Conservation (phyloP, 225 moss, liverwort and hornwort species). For the Lunularia cruciata region DNA sequence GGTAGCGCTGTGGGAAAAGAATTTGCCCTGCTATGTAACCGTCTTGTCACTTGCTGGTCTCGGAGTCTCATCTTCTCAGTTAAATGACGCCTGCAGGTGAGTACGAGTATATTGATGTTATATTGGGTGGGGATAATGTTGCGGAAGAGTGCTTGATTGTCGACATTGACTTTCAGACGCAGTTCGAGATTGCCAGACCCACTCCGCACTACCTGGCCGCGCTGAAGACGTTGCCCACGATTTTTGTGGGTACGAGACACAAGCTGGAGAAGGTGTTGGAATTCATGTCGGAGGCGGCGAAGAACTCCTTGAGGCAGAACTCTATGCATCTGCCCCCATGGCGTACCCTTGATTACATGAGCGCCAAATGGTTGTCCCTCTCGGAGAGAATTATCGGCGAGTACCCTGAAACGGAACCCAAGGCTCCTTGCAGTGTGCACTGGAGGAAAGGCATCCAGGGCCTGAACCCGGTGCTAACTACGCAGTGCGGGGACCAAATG, state of each 20-base stretch:
- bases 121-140: conserved; percentile 40
- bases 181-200: conserved; percentile 73
- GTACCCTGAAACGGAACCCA: conserved; percentile 31
- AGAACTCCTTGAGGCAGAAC: conserved; percentile 59
- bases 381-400: conserved; percentile 45
- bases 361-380: conserved; percentile 65
- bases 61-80: too few relatives aligned
- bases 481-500: conserved; percentile 58
- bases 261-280: conserved; percentile 62
- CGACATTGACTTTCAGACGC: conserved; percentile 72
- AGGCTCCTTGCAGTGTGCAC: conserved; percentile 55
- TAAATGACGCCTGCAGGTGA: conserved; percentile 70
- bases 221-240: conserved; percentile 56
- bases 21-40: background rate
- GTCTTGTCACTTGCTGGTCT: background rate
- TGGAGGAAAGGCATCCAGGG: conserved; percentile 42
- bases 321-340: conserved; percentile 77
- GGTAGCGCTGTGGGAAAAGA: too few relatives aligned
- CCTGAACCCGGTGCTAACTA: conserved; percentile 44
- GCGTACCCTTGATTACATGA: conserved; percentile 76
- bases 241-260: conserved; percentile 62
- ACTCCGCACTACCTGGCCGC: conserved; percentile 58
- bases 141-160: conserved; percentile 57
- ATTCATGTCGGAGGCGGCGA: conserved; percentile 73
- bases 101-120: conserved; percentile 72